Conservation (phyloP, 257 asterid genomes). For the Nicotiana otophora region DNA sequence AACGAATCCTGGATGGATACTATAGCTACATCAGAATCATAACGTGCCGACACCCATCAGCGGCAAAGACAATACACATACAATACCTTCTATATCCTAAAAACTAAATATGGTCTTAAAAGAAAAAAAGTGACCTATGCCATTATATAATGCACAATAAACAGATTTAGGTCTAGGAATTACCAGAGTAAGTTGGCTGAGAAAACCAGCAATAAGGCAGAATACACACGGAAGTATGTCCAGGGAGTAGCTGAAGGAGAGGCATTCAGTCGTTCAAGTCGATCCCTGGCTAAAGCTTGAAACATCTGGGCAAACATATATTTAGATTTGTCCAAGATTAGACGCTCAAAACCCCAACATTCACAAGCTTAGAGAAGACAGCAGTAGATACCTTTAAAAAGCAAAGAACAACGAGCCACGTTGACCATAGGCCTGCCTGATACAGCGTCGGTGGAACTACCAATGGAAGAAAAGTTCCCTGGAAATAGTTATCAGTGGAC, state of each 20-base stretch:
- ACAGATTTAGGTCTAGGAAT: conserved; percentile 13
- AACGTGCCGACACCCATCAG: background rate
- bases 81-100: background rate
- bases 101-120: background rate
- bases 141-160: conserved; percentile 1
- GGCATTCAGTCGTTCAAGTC: conserved; percentile 90
- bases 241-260: conserved; percentile 90
- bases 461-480: conserved; percentile 95
- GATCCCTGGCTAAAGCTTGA: conserved; percentile 93
- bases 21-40: background rate
- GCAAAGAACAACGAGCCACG: conserved; percentile 81
- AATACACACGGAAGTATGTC: conserved; percentile 85
- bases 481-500: conserved; percentile 25
- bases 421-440: conserved; percentile 81
- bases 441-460: conserved; percentile 72
- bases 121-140: background rate
- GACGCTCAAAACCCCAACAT: background rate
- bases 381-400: conserved; percentile 60
- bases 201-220: conserved; percentile 74
- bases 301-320: conserved; percentile 61
- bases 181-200: conserved; percentile 79
- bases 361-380: conserved; percentile 4
- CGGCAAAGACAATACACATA: background rate
- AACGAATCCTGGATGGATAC: background rate
- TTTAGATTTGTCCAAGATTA: background rate